Base-by-base conservation (phyloP, 192 early-diverging fungal species). In the Haplosporangium gracile region DNA sequence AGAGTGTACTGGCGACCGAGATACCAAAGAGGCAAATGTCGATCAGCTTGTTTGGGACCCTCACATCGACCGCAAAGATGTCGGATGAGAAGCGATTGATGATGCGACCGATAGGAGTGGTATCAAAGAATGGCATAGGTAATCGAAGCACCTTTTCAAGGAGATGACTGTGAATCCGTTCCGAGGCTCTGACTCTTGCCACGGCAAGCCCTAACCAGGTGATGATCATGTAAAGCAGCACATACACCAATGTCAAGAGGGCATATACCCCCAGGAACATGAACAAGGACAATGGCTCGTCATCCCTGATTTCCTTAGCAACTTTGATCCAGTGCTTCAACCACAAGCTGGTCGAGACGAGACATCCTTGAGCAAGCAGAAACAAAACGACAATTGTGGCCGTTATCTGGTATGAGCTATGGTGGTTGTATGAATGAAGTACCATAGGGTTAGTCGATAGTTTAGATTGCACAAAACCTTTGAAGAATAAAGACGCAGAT, bases 101-200 rank as follows among this genome's bases (percentile, higher is more conserved):
- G 34, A 95, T 91, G 20, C 94, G 90, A 32, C 94, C 94, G 40
- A 92, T 74, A 29, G 94, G 94, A 9, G 92, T 94, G 57, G 91
- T 91, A 55, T 95, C 94, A 71, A 94, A 94, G 76, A 91, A 93
- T 15, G 80, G 70, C 85, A 92, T 92, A 2, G 93, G 93, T 5
- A 92, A 83, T 40, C 90, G 93, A 15, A 96, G 74, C 51, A 96
- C 89, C 42, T 91, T 94, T 8, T 92, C 75, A 70, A 96, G 88
- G 88, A 96, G 90, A 20, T 88, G 73, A 18, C 77, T 74, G 74
- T 96, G 95, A 1, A 94, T 88, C 18, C 71, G 45, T 34, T 90
- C 79, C 10, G 94, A 93, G 39, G 95, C 94, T 32, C 91, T 89
- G 73, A 95, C 93, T 15, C 82, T 72, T 13, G 82, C 76, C 7